A percentile compares a stretch with the other conserved stretches of the same genome.
Evolutionary conservation across 176 grass and related monocot genomes (phyloP).

Genomic region (Juncus effusus): DNA sequence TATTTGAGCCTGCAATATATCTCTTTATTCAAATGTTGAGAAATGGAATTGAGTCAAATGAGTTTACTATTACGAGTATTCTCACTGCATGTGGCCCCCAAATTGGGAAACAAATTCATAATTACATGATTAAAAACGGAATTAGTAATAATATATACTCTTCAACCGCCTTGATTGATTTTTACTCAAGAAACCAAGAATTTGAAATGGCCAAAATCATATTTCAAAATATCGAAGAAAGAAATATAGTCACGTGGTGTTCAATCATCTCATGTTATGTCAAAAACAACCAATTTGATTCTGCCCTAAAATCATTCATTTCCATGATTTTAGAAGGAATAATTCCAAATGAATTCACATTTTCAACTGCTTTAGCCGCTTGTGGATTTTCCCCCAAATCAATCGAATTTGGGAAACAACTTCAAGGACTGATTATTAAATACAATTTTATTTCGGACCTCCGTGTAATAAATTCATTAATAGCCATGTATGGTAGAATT

Average conservation of each 20-base stretch:
- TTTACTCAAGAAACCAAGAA: constrained; percentile 52
- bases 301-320: constrained; percentile 40
- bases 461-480: constrained; percentile 52
- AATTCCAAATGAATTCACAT: constrained; percentile 54
- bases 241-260: constrained; percentile 66
- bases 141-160: constrained; percentile 42
- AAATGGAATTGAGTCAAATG: constrained; percentile 49
- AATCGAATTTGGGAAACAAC: constrained; percentile 29
- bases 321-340: constrained; percentile 40
- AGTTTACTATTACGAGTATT: constrained; percentile 54
- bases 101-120: constrained; percentile 63
- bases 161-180: constrained; percentile 51
- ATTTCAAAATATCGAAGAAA: constrained; percentile 44
- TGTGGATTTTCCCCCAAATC: constrained; percentile 31
- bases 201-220: constrained; percentile 27
- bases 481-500: constrained; percentile 71
- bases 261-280: constrained; percentile 60
- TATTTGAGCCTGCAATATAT: constrained; percentile 25
- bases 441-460: constrained; percentile 29
- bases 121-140: constrained; percentile 56
- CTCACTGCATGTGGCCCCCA: constrained; percentile 34
- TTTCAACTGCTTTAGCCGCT: constrained; percentile 52
- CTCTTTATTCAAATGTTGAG: constrained; percentile 40
- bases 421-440: constrained; percentile 58
- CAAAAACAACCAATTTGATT: constrained; percentile 38